Conservation (phyloP, 805 yeast species). For the Saccharomycopsis oosterbeekiorum region DNA sequence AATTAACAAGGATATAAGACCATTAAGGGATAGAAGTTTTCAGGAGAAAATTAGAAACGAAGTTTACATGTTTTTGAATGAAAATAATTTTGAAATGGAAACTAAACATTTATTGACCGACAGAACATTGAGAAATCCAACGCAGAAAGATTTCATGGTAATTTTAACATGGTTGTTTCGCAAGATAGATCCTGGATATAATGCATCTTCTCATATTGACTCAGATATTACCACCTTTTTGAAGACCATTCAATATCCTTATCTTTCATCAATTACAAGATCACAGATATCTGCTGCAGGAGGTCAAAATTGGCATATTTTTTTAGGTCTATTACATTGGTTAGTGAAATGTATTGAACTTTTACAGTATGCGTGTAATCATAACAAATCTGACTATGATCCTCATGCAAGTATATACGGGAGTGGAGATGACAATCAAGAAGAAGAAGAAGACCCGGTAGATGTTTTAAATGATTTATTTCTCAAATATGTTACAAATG, state of each 20-base stretch:
- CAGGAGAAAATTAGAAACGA: conserved; percentile 59
- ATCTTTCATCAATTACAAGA: conserved; percentile 67
- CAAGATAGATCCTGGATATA: conserved; percentile 70
- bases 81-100: conserved; percentile 62
- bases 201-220: conserved; percentile 42
- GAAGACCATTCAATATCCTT: conserved; percentile 65
- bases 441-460: conserved; percentile 15
- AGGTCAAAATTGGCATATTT: conserved; percentile 78
- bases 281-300: conserved; percentile 88
- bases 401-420: background rate
- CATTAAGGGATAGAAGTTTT: conserved; percentile 61
- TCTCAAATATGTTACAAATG: conserved; percentile 50
- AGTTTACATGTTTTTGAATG: conserved; percentile 51
- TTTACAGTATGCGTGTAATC: conserved; percentile 1
- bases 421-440: background rate
- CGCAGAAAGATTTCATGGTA: conserved; percentile 74
- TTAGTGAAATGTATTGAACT: conserved; percentile 41
- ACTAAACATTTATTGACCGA: conserved; percentile 59
- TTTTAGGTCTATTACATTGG: conserved; percentile 80
- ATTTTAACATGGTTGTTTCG: conserved; percentile 75
- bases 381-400: conserved; percentile 22
- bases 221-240: conserved; percentile 63
- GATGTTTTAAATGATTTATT: conserved; percentile 31
- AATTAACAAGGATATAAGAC: conserved; percentile 52
- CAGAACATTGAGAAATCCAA: conserved; percentile 62